Conservation (phyloP, 2,329 filamentous ascomycete species). For the Fusarium sp. region DNA sequence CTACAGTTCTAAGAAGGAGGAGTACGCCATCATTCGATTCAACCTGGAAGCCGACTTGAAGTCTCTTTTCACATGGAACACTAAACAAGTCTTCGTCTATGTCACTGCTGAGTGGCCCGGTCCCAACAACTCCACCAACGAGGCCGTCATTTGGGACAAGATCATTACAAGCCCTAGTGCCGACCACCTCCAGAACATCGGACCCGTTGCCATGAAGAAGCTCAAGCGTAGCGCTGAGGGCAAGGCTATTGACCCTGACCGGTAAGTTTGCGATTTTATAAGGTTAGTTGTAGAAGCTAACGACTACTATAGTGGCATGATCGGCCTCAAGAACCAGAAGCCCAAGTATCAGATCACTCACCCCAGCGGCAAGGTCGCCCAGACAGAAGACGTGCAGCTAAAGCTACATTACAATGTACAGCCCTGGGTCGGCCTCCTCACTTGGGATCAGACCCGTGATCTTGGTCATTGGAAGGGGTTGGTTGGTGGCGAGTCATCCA, state of each 20-base stretch:
- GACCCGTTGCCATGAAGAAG: conserved; percentile 72
- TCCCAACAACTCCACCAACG: conserved; percentile 64
- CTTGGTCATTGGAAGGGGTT: conserved; percentile 75
- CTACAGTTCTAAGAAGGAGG: conserved; percentile 91
- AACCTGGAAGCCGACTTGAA: conserved; percentile 91
- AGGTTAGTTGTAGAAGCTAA: conserved; percentile 16
- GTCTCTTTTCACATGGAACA: conserved; percentile 98
- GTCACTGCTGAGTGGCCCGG: conserved; percentile 81
- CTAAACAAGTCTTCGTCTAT: conserved; percentile 97
- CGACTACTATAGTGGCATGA: conserved; percentile 69
- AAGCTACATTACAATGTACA: conserved; percentile 96
- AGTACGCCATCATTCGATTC: conserved; percentile 96
- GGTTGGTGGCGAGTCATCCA: conserved; percentile 72
- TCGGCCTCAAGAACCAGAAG: conserved; percentile 85
- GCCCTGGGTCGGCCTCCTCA: conserved; percentile 91
- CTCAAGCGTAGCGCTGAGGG: conserved; percentile 70
- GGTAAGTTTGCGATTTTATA: conserved; percentile 55
- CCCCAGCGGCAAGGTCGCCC: conserved; percentile 81
- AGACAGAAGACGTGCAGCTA: conserved; percentile 79
- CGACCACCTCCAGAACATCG: conserved; percentile 71
- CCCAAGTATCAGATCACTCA: conserved; percentile 99
- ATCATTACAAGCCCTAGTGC: conserved; percentile 86
- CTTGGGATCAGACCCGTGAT: conserved; percentile 77
- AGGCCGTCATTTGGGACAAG: conserved; percentile 94
- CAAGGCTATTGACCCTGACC: conserved; percentile 70